phyloP scores from a whole-genome alignment of 164 flowering plant species.

The Buxus sempervirens region DNA sequence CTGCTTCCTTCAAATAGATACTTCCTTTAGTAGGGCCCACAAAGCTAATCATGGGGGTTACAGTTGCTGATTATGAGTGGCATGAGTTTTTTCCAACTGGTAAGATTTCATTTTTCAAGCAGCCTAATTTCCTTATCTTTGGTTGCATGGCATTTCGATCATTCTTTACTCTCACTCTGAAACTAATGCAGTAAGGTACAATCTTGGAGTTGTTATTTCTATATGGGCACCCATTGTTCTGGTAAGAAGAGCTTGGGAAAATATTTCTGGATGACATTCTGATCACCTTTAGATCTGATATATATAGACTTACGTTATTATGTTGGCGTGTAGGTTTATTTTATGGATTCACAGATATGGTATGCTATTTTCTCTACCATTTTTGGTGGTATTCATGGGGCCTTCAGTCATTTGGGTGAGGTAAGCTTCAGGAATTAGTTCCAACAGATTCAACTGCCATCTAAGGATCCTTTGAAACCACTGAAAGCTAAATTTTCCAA shows the following conservation, averaged over 20 bases:
- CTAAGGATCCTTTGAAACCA: not conserved
- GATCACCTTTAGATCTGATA: not conserved
- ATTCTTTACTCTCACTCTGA: constrained; percentile 16
- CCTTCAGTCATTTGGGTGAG: constrained; percentile 97
- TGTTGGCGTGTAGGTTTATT: constrained; percentile 62
- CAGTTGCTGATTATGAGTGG: constrained; percentile 65
- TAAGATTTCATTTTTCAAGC: constrained; percentile 21
- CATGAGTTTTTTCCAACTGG: constrained; percentile 94
- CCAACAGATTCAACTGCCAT: not conserved
- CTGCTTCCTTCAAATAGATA: constrained; percentile 39
- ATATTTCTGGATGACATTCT: not conserved
- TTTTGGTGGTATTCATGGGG: constrained; percentile 89
- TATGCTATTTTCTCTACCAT: constrained; percentile 90
- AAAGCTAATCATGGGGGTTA: constrained; percentile 55
- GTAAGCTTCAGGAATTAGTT: constrained; percentile 37
- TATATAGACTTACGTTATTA: not conserved
- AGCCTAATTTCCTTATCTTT: constrained; percentile 2
- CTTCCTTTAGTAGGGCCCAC: constrained; percentile 80
- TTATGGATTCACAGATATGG: constrained; percentile 99
- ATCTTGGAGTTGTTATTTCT: constrained; percentile 74
- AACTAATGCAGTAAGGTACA: constrained; percentile 54
- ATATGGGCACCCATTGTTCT: constrained; percentile 93
- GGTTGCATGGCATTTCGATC: too few species aligned
- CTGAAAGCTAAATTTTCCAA: not conserved
- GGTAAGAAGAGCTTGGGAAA: constrained; percentile 44